Base-by-base conservation (phyloP, 169 alveolate genomes). In the Plasmodium cynomolgi region DNA sequence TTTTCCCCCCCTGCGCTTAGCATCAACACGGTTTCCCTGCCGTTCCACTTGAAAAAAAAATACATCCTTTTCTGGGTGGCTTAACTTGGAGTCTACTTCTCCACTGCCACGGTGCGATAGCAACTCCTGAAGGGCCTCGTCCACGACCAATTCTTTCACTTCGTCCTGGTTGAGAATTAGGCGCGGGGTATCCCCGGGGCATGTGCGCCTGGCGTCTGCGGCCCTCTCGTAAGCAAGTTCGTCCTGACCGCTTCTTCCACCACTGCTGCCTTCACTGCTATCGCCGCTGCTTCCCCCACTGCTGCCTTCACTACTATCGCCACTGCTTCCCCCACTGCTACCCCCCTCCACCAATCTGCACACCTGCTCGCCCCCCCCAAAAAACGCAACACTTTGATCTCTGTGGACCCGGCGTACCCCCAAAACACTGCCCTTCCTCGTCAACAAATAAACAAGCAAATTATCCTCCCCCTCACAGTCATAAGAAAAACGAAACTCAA, bases 41-140 rank as follows among this genome's bases (percentile, higher is more conserved):
- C 50, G 37, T 58, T 88, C 29, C 13, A 74, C 39, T 58, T 88
- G 90, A 88, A 88, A 88, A 62, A 88, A 88, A 41, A 88, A 88
- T 4, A 88, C 33, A 50, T 88, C 54, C 17, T 20, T 5, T 7
- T 88, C 56, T 81, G 39, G 47, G 1, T 62, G n/a, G 20, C 15
- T 31, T 23, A 26, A 23, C 37, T 15, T 73, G 34, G 80, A 73
- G 8, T 88, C 58, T 11, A 23, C 50, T 26, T 79, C 29, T 23
- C 31, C 34, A 9, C 56, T 68, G 26, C 9, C 26, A 37, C 50
- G 47, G 20, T 88, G 17, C 31, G 75, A 17, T 56, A 88, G 34
- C 31, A 88, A 39, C 72, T 77, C 56, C 15, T 88, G 75, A 79
- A 88, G 50, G 9, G 8, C 13, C 1, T 80, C 68, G 47, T 81